A percentile compares a stretch with the other conserved stretches of the same genome.
Conservation (phyloP, 2,329 filamentous ascomycete genomes). For the Epichloe brachyelytri region DNA sequence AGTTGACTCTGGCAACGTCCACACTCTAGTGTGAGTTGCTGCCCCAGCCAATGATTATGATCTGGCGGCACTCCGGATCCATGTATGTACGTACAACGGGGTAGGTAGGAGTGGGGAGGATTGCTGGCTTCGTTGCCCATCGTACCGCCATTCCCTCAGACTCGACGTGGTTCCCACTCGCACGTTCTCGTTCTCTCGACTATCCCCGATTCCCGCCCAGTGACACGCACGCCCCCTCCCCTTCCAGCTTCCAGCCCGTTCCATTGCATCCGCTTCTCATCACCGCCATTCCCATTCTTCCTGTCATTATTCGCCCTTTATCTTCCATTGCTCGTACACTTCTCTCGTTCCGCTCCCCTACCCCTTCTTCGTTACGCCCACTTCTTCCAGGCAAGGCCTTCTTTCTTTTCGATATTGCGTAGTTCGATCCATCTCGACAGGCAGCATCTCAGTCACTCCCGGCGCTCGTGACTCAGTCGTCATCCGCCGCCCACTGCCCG, state of each 20-base stretch:
- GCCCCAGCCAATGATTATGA: not conserved
- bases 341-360: constrained; percentile 15
- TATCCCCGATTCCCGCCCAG: constrained; percentile 7
- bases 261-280: constrained; percentile 13
- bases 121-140: constrained; percentile 5
- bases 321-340: constrained; percentile 15
- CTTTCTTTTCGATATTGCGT: constrained; percentile 24
- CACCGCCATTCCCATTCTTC: constrained; percentile 21
- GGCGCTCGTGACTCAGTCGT: not conserved
- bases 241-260: constrained; percentile 19
- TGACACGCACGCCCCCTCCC: constrained; percentile 14
- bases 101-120: not conserved
- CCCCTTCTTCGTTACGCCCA: constrained; percentile 8
- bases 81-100: not conserved
- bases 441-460: not conserved
- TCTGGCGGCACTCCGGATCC: constrained; percentile 3
- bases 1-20: not conserved
- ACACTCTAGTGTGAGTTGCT: not conserved
- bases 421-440: constrained; percentile 5
- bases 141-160: constrained; percentile 3
- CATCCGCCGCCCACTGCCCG: constrained; percentile 11
- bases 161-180: not conserved
- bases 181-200: not conserved
- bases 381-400: constrained; percentile 19
- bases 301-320: constrained; percentile 19